Percentiles rank a stretch among this genome's conserved stretches.
These are phyloP conservation scores for Nasturtium officinale DNA, from an alignment of 345 rosid species.

Conservation along the genomic window DNA sequence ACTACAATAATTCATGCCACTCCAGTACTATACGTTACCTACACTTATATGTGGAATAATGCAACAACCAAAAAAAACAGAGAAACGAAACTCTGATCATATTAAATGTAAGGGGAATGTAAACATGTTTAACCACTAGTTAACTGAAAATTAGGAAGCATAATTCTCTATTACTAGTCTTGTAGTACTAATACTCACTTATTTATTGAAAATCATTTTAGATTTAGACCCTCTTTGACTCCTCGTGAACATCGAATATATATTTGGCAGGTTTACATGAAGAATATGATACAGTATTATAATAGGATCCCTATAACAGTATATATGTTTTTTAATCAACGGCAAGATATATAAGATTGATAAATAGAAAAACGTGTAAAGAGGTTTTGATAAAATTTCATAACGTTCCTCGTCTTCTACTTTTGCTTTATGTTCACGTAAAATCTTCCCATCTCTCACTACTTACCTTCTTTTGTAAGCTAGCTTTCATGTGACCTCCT, in stretches of 20 bases:
- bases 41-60: slow-evolving; percentile 11
- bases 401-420: slow-evolving; percentile 31
- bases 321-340: background rate
- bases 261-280: background rate
- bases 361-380: slow-evolving; percentile 33
- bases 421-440: slow-evolving; percentile 39
- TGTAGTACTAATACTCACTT: background rate
- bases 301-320: background rate
- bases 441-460: slow-evolving; percentile 20
- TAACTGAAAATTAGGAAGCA: slow-evolving; percentile 9
- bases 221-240: slow-evolving; percentile 1
- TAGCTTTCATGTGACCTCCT: slow-evolving; percentile 42
- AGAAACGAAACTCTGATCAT: background rate
- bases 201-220: too few relatives aligned
- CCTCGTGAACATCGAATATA: slow-evolving; percentile 31
- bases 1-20: slow-evolving; percentile 30
- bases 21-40: slow-evolving; percentile 11
- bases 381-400: slow-evolving; percentile 14
- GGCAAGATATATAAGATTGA: background rate
- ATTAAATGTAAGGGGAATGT: background rate
- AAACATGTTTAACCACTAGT: slow-evolving; percentile 11
- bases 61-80: background rate
- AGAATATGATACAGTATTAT: background rate
- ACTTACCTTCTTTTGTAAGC: slow-evolving; percentile 41
- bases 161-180: background rate